These are phyloP conservation scores for Boletellus emodensis DNA, from an alignment of 768 basidiomycete genomes.

Conservation along the genomic window DNA sequence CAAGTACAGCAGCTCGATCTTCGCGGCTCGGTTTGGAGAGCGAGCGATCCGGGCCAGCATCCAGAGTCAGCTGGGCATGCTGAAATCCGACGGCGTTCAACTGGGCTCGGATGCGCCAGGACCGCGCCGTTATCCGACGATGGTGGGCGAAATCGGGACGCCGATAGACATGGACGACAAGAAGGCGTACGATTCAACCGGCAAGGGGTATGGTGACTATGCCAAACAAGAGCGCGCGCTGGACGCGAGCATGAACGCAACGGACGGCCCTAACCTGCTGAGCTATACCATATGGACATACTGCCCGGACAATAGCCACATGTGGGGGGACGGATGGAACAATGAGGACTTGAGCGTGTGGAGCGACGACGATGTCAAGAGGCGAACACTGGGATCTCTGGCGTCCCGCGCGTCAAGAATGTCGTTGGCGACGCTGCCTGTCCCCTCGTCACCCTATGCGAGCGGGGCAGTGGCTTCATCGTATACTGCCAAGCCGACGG, in stretches of 20 bases:
- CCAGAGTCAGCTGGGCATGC: slow-evolving; percentile 75
- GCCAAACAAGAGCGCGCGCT: slow-evolving; percentile 75
- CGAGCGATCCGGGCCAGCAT: slow-evolving; percentile 74
- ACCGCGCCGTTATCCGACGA: slow-evolving; percentile 60
- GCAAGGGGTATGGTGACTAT: slow-evolving; percentile 66
- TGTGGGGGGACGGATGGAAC: slow-evolving; percentile 97
- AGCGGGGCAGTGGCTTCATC: background rate
- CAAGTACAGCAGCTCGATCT: slow-evolving; percentile 62
- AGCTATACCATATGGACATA: slow-evolving; percentile 91
- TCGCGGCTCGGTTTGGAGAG: slow-evolving; percentile 82
- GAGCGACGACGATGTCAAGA: slow-evolving; percentile 61
- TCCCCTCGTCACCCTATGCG: slow-evolving; percentile 15
- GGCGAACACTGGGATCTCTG: background rate
- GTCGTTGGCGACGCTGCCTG: slow-evolving; percentile 20
- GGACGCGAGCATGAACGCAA: slow-evolving; percentile 75
- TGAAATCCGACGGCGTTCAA: slow-evolving; percentile 69
- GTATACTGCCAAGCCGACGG: background rate
- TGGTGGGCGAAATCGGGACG: slow-evolving; percentile 94
- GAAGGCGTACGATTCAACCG: slow-evolving; percentile 61
- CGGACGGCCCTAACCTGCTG: slow-evolving; percentile 71
- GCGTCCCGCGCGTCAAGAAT: slow-evolving; percentile 12
- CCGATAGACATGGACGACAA: slow-evolving; percentile 94
- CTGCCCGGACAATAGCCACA: slow-evolving; percentile 73
- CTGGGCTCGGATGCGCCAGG: slow-evolving; percentile 37
- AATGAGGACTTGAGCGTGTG: slow-evolving; percentile 92